Percentiles rank a stretch among this genome's conserved stretches.
Conservation (phyloP, 2,329 filamentous ascomycete species). For the Calonectria pauciramosa region DNA sequence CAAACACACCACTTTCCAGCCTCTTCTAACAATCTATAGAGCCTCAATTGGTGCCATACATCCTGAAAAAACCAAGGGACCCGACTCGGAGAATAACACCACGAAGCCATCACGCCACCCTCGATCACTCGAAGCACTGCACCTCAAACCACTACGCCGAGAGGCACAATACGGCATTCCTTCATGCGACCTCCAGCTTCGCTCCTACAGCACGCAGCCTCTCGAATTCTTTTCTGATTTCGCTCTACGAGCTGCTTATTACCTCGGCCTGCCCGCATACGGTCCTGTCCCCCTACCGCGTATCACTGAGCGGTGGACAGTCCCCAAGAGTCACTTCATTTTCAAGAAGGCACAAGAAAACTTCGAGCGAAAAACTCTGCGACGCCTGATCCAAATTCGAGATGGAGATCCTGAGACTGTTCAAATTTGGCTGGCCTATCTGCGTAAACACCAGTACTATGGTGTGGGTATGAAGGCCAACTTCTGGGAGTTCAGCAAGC, state of each 20-base stretch:
- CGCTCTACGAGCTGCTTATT: constrained; percentile 93
- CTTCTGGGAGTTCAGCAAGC: constrained; percentile 86
- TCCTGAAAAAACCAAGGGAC: constrained; percentile 27
- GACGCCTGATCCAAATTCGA: constrained; percentile 90
- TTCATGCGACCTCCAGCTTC: constrained; percentile 90
- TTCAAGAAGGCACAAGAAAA: constrained; percentile 99
- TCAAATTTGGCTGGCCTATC: constrained; percentile 90
- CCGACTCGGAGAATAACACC: constrained; percentile 5
- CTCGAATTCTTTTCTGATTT: constrained; percentile 97
- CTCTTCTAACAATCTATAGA: constrained; percentile 26
- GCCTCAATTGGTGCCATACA: constrained; percentile 33
- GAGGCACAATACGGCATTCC: constrained; percentile 82
- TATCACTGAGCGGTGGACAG: constrained; percentile 94
- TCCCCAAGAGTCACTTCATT: constrained; percentile 89
- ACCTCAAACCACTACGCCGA: constrained; percentile 86
- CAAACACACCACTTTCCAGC: neutral
- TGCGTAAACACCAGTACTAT: constrained; percentile 92
- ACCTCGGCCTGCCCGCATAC: constrained; percentile 85
- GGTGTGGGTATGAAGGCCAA: constrained; percentile 99
- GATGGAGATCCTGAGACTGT: constrained; percentile 92
- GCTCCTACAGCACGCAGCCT: constrained; percentile 90
- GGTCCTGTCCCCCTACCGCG: constrained; percentile 89
- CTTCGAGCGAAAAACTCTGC: constrained; percentile 90
- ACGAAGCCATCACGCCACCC: constrained; percentile 69
- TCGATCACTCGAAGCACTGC: constrained; percentile 85